These are phyloP conservation scores for Plasmodium falciparum DNA, from an alignment of 169 alveolate species.

Conservation along the genomic window DNA sequence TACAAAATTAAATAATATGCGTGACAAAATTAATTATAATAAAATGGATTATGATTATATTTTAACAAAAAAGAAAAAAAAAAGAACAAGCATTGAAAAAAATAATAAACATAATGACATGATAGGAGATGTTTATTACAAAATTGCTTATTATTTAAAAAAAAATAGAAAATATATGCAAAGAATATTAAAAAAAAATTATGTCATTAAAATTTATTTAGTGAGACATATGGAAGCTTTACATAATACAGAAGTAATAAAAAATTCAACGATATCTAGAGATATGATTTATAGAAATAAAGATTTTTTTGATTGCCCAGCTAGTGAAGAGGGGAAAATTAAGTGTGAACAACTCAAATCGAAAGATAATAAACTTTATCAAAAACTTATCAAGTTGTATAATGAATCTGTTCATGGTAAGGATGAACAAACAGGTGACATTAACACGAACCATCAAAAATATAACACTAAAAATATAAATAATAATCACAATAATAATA, in stretches of 20 bases:
- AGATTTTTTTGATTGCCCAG: constrained; percentile 31
- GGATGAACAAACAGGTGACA: neutral
- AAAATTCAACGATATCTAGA: constrained; percentile 11
- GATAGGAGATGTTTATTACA: constrained; percentile 47
- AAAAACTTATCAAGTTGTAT: constrained; percentile 38
- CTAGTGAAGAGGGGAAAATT: constrained; percentile 52
- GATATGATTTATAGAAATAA: constrained; percentile 32
- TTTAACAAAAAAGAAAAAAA: neutral
- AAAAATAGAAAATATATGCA: constrained; percentile 67
- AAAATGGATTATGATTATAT: neutral
- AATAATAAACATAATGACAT: constrained; percentile 14
- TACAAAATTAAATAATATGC: too few relatives aligned
- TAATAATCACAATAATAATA: constrained; percentile 12
- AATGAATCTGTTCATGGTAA: constrained; percentile 11
- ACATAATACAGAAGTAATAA: constrained; percentile 49
- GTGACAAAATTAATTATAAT: neutral
- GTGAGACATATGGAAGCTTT: constrained; percentile 74
- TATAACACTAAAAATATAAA: constrained; percentile 22
- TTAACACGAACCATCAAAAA: neutral
- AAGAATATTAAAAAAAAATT: constrained; percentile 26
- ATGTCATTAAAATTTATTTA: constrained; percentile 44
- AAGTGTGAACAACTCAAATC: constrained; percentile 26
- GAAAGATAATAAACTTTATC: constrained; percentile 8
- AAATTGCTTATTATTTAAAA: constrained; percentile 30
- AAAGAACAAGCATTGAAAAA: neutral